These are phyloP conservation scores for Debaryomycetaceae sp. DNA, from an alignment of 1,139 yeast species.

Conservation along the genomic window DNA sequence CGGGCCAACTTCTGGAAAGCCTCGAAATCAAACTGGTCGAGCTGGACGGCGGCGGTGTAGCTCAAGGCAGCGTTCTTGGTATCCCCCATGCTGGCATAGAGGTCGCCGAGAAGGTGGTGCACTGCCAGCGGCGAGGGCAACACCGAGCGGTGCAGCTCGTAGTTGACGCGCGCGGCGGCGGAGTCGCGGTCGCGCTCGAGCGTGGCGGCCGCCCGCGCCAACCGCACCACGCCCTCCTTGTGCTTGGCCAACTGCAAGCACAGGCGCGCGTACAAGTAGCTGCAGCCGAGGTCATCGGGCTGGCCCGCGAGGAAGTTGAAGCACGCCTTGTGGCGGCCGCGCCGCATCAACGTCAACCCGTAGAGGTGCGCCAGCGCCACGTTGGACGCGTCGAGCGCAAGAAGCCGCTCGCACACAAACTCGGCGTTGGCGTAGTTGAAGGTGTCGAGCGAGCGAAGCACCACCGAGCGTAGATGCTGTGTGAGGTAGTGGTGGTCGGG, in stretches of 20 bases:
- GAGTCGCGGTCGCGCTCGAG: too few relatives aligned
- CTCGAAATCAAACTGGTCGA: conserved; percentile 82
- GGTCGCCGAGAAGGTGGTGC: conserved; percentile 65
- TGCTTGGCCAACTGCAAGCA: conserved; percentile 54
- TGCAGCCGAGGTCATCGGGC: conserved; percentile 61
- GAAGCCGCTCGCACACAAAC: conserved; percentile 72
- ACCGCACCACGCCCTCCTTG: conserved; percentile 61
- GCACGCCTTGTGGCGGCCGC: conserved; percentile 56
- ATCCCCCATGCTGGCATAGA: conserved; percentile 58
- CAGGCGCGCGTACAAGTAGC: conserved; percentile 63
- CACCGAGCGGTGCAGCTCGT: conserved; percentile 30
- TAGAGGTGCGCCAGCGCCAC: conserved; percentile 59
- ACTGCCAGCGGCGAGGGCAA: conserved; percentile 65
- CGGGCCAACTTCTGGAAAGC: conserved; percentile 75
- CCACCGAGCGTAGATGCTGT: conserved; percentile 49
- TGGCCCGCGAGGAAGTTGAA: conserved; percentile 43
- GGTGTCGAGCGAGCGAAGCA: conserved; percentile 68
- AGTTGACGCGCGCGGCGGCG: conserved; percentile 29
- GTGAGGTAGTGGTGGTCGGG: conserved; percentile 21
- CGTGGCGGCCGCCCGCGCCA: conserved; percentile 31
- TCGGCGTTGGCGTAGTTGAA: conserved; percentile 70
- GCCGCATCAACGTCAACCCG: conserved; percentile 56
- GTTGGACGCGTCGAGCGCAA: conserved; percentile 50
- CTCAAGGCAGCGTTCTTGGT: conserved; percentile 60
- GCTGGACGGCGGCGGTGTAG: conserved; percentile 63